Percentiles rank a stretch among this genome's conserved stretches.
Evolutionary conservation across 2,329 filamentous ascomycete species (phyloP).

Genomic region (Phialemonium atrogriseum): DNA sequence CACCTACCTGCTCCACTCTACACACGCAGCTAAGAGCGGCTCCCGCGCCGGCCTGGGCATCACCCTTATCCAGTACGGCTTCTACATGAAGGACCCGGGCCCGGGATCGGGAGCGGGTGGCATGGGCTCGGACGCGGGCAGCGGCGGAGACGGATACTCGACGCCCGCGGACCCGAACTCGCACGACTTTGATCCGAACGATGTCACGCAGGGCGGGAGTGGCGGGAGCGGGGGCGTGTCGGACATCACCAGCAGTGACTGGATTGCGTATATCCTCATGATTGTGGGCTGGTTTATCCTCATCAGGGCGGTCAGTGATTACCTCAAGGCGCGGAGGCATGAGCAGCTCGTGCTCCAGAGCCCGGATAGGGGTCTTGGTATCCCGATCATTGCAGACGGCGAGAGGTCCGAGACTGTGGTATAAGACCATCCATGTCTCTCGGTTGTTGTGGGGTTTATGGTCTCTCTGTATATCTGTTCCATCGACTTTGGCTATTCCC

Average conservation of each 20-base stretch:
- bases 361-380: conserved; percentile 75
- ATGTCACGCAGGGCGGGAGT: conserved; percentile 39
- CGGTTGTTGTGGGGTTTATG: not conserved
- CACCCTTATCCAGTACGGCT: conserved; percentile 92
- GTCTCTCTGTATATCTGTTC: not conserved
- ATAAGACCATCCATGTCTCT: conserved; percentile 30
- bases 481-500: conserved; percentile 1
- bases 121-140: conserved; percentile 28
- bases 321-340: conserved; percentile 76
- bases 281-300: conserved; percentile 97
- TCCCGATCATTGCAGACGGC: conserved; percentile 79
- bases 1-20: conserved; percentile 95
- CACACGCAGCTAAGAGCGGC: conserved; percentile 95
- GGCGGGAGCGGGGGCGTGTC: conserved; percentile 28
- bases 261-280: conserved; percentile 90
- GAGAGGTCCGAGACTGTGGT: conserved; percentile 73
- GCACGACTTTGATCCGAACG: conserved; percentile 75
- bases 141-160: conserved; percentile 48
- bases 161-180: conserved; percentile 80
- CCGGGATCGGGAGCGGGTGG: conserved; percentile 32
- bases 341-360: conserved; percentile 91
- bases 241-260: conserved; percentile 68
- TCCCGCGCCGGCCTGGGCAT: conserved; percentile 90
- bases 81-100: conserved; percentile 71
- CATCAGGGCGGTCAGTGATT: conserved; percentile 89